Conservation (phyloP, 345 rosid species). For the Excoecaria cochinchinensis region DNA sequence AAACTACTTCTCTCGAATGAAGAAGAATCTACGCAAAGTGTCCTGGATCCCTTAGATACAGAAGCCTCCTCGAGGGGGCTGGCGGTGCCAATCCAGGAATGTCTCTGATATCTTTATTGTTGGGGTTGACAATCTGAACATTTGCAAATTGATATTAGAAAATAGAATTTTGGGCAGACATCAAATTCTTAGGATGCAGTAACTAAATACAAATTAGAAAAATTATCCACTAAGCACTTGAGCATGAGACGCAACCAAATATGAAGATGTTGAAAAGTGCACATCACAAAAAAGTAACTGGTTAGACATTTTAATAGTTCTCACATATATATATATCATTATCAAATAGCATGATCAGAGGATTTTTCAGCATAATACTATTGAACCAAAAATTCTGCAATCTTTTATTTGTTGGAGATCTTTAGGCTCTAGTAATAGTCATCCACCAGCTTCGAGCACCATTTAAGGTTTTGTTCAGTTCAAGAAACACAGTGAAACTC, state of each 20-base stretch:
- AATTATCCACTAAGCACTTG: neutral
- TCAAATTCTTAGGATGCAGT: neutral
- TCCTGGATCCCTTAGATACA: constrained; percentile 45
- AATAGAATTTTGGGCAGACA: neutral
- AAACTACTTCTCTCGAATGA: constrained; percentile 1
- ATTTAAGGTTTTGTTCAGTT: neutral
- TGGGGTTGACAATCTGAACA: constrained; percentile 80
- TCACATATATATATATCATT: neutral
- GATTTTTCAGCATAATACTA: neutral
- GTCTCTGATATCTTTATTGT: constrained; percentile 87
- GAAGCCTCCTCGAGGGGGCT: constrained; percentile 81
- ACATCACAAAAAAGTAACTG: neutral
- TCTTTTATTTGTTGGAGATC: neutral
- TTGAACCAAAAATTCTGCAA: neutral
- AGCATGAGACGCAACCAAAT: neutral
- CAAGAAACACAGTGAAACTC: neutral
- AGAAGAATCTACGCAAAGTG: constrained; percentile 29
- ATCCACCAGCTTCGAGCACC: neutral
- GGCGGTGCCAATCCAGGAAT: constrained; percentile 99
- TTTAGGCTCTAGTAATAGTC: neutral
- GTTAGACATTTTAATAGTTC: no score
- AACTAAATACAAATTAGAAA: neutral
- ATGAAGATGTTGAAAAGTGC: neutral
- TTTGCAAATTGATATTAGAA: constrained; percentile 22
- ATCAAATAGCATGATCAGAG: neutral